Evolutionary conservation across 805 yeast species (phyloP).

Genomic region (Blastobotrys terrestris): DNA sequence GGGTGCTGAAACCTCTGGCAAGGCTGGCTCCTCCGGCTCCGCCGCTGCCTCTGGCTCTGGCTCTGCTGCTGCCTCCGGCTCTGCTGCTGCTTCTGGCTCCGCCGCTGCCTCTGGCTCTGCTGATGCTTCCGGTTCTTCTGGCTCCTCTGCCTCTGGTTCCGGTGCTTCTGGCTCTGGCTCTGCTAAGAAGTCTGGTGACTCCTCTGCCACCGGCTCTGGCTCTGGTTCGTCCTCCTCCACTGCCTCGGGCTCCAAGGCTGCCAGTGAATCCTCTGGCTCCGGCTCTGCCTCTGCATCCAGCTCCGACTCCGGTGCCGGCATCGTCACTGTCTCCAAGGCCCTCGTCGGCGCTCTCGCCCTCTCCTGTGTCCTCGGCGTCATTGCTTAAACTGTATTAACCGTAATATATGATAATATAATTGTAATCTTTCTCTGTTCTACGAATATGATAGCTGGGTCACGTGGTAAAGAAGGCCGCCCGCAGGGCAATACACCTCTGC

Average conservation of each 20-base stretch:
- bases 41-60: slow-evolving; percentile 5
- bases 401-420: not conserved
- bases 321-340: slow-evolving; percentile 13
- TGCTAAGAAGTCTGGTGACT: slow-evolving; percentile 1
- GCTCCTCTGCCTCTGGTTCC: slow-evolving; percentile 1
- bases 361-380: not conserved
- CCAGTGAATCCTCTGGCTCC: not conserved
- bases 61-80: slow-evolving; percentile 2
- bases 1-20: slow-evolving; percentile 10
- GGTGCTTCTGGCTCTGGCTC: slow-evolving; percentile 4
- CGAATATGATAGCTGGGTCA: too few relatives aligned
- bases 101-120: not conserved
- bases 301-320: slow-evolving; percentile 12
- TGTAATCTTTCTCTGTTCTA: not conserved
- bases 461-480: too few relatives aligned
- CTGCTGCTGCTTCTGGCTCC: not conserved
- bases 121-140: slow-evolving; percentile 1
- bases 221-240: not conserved
- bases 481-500: too few relatives aligned
- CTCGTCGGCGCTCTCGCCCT: slow-evolving; percentile 3
- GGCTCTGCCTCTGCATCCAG: slow-evolving; percentile 6
- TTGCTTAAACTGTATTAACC: not conserved
- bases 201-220: slow-evolving; percentile 2
- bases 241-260: not conserved
- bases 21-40: slow-evolving; percentile 3